These are phyloP conservation scores for Pouteria campechiana DNA, from an alignment of 179 eudicot species.

Conservation along the genomic window DNA sequence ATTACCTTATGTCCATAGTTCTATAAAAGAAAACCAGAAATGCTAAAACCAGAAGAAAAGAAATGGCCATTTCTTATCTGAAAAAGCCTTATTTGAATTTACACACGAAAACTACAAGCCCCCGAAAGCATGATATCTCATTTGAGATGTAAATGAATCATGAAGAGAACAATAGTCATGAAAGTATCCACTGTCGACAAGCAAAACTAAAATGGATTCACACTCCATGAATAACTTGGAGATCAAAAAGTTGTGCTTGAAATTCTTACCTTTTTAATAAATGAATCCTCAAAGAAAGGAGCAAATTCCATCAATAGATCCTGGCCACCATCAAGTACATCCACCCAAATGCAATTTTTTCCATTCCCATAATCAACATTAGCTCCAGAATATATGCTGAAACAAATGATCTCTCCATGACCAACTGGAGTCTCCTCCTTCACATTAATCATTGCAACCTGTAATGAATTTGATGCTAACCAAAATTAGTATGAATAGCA, in stretches of 20 bases:
- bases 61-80: no score
- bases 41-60: no score
- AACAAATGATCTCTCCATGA: constrained; percentile 95
- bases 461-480: constrained; percentile 2
- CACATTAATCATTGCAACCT: constrained; percentile 93
- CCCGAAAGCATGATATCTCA: no score
- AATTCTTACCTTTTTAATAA: constrained; percentile 65
- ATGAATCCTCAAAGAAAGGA: constrained; percentile 77
- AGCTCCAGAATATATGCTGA: constrained; percentile 86
- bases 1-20: not conserved
- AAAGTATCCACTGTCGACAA: no score
- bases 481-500: no score
- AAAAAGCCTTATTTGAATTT: no score
- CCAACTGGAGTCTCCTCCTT: constrained; percentile 91
- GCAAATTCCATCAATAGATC: constrained; percentile 60
- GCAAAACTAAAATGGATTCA: no score
- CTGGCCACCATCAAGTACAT: constrained; percentile 84
- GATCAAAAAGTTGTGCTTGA: not conserved
- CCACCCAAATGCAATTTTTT: constrained; percentile 90
- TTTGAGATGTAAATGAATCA: no score
- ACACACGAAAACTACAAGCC: no score
- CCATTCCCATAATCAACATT: constrained; percentile 73
- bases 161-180: no score
- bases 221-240: not conserved
- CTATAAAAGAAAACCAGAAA: no score